These are phyloP conservation scores for Oenanthe javanica DNA, from an alignment of 140 eudicot genomes.

Conservation along the genomic window DNA sequence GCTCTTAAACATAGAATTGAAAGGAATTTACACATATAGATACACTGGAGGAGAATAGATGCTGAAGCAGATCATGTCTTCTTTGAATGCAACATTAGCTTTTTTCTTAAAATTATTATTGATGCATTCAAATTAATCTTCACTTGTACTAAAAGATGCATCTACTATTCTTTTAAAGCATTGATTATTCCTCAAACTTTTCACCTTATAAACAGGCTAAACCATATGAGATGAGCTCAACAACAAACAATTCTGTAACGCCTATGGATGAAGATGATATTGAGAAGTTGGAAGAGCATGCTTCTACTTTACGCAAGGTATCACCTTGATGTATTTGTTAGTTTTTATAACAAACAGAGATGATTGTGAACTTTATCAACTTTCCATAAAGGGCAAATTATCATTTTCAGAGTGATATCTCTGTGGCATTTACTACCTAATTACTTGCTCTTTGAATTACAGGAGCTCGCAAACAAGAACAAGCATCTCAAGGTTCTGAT, in stretches of 20 bases:
- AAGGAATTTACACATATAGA: neutral
- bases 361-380: neutral
- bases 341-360: neutral
- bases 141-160: neutral
- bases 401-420: neutral
- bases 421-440: neutral
- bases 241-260: slow-evolving; percentile 19
- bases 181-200: neutral
- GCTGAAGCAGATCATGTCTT: neutral
- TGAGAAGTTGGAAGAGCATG: slow-evolving; percentile 73
- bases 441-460: slow-evolving; percentile 1
- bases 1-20: neutral
- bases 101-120: neutral
- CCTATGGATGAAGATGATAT: slow-evolving; percentile 51
- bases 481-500: slow-evolving; percentile 62
- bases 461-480: slow-evolving; percentile 75
- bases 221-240: slow-evolving; percentile 38
- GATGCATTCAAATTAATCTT: neutral
- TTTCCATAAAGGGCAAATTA: neutral
- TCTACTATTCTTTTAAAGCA: neutral
- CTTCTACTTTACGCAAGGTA: slow-evolving; percentile 63
- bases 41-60: no score
- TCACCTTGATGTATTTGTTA: neutral
- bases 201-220: slow-evolving; percentile 33
- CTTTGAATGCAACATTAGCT: neutral